Evolutionary conservation across 169 alveolate genomes (phyloP).

Genomic region (Eimeria nieschulzi): DNA sequence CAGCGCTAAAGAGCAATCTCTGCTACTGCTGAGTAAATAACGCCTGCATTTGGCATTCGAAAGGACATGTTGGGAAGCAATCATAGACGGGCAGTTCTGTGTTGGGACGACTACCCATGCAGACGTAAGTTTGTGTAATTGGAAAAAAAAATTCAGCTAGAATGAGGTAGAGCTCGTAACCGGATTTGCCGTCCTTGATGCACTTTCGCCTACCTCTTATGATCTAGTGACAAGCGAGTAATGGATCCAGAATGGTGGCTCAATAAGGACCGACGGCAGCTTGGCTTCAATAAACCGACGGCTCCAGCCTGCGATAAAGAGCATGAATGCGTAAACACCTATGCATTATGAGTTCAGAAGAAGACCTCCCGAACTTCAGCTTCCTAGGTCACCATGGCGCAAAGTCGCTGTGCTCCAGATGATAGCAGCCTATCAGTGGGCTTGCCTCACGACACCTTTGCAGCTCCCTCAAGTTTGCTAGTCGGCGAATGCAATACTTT

Average conservation of each 20-base stretch:
- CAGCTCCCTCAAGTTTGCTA: constrained; percentile 31
- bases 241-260: constrained; percentile 36
- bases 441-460: constrained; percentile 63
- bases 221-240: constrained; percentile 53
- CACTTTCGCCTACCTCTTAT: constrained; percentile 29
- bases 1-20: constrained; percentile 65
- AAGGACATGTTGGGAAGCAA: neutral
- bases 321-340: constrained; percentile 6
- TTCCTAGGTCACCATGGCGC: too few relatives aligned
- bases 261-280: constrained; percentile 9
- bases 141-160: neutral
- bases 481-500: constrained; percentile 40
- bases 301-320: constrained; percentile 32
- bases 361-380: too few relatives aligned
- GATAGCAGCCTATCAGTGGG: neutral
- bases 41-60: constrained; percentile 50
- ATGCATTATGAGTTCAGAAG: neutral
- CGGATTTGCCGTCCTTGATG: neutral
- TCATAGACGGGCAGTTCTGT: neutral
- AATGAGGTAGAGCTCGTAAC: too few relatives aligned
- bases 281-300: constrained; percentile 19
- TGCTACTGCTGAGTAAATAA: constrained; percentile 67
- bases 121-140: neutral
- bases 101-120: neutral
- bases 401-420: too few relatives aligned